Evolutionary conservation across 371 early-diverging fungal genomes (phyloP).

Genomic region (Saksenaea oblongispora): DNA sequence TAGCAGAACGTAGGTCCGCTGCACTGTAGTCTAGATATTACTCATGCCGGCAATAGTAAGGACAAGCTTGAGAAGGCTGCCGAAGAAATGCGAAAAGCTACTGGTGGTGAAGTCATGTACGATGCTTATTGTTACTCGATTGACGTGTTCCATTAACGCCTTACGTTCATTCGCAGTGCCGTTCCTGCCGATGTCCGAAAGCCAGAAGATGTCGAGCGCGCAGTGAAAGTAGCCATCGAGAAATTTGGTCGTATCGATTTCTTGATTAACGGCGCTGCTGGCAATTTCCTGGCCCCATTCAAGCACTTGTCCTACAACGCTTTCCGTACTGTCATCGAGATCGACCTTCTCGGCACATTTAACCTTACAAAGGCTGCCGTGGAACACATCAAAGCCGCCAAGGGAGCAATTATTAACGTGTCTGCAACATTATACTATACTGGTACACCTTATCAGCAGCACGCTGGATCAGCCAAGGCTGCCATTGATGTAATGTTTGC

Average conservation of each 20-base stretch:
- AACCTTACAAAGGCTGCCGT: constrained; percentile 77
- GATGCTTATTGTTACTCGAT: too few relatives aligned
- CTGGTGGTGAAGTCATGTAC: constrained; percentile 57
- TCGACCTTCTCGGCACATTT: constrained; percentile 61
- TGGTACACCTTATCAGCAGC: constrained; percentile 58
- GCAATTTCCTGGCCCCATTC: constrained; percentile 77
- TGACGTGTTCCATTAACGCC: too few relatives aligned
- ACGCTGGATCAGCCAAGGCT: constrained; percentile 54
- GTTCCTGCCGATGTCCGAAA: constrained; percentile 69
- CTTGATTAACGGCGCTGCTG: constrained; percentile 69
- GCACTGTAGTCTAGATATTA: background rate
- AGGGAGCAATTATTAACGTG: constrained; percentile 70
- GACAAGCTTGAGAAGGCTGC: constrained; percentile 72
- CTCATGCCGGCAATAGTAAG: constrained; percentile 17
- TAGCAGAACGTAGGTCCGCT: constrained; percentile 52
- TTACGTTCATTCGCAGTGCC: constrained; percentile 24
- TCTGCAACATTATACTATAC: constrained; percentile 68
- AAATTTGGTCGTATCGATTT: constrained; percentile 73
- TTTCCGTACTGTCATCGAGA: constrained; percentile 68
- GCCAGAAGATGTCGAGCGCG: constrained; percentile 62
- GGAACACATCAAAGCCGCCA: constrained; percentile 67
- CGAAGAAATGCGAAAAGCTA: constrained; percentile 59
- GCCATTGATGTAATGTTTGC: constrained; percentile 41
- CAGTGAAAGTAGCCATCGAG: constrained; percentile 61
- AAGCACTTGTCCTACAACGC: constrained; percentile 72